A percentile compares a stretch with the other conserved stretches of the same genome.
These are phyloP conservation scores for Fraxinus greggii DNA, from an alignment of 305 asterid genomes.

Conservation along the genomic window DNA sequence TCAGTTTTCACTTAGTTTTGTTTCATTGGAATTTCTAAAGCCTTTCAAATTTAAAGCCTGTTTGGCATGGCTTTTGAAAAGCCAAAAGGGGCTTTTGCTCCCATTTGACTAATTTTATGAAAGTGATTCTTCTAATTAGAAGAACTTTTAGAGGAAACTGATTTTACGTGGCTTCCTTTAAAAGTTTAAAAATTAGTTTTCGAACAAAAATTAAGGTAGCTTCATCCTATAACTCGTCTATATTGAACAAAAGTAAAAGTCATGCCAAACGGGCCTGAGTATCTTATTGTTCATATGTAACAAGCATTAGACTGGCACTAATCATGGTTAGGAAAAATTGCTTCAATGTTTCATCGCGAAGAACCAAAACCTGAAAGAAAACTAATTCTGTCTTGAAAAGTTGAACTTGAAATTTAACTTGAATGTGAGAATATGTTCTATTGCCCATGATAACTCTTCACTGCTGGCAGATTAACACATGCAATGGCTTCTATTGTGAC, in stretches of 20 bases:
- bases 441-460: not conserved
- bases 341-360: not conserved
- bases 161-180: not conserved
- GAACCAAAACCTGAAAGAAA: not conserved
- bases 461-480: constrained; percentile 75
- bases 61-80: not conserved
- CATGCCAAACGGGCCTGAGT: not conserved
- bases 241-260: not conserved
- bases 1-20: not conserved
- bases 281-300: not conserved
- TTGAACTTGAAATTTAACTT: not conserved
- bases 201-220: not conserved
- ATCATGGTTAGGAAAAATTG: not conserved
- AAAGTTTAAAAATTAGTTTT: not conserved
- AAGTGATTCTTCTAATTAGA: not conserved
- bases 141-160: not conserved
- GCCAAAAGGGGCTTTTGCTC: not conserved
- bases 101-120: not conserved
- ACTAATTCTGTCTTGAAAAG: not conserved
- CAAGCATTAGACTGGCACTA: not conserved
- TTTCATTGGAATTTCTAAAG: not conserved
- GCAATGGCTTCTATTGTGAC: constrained; percentile 97
- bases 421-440: not conserved
- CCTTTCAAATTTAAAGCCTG: not conserved
- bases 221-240: not conserved